phyloP scores from a whole-genome alignment of 202 grass and related monocot species.

The Brachypodium distachyon region DNA sequence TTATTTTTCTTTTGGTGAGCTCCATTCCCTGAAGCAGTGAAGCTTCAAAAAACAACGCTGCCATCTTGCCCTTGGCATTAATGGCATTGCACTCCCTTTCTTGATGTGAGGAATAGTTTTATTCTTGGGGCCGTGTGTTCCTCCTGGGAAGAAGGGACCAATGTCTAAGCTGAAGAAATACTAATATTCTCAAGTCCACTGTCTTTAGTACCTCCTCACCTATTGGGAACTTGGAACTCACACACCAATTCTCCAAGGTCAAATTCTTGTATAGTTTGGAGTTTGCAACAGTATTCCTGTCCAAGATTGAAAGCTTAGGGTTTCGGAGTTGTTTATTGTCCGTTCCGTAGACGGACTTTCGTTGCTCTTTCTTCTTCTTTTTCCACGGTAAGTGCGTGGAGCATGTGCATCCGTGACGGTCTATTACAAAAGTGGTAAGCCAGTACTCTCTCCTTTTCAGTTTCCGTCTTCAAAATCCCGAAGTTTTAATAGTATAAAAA shows the following conservation, averaged over 20 bases:
- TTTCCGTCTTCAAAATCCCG: no score
- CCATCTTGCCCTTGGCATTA: constrained; percentile 26
- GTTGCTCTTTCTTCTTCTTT: background rate
- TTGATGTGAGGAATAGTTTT: constrained; percentile 26
- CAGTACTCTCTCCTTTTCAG: no score
- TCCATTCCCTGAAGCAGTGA: constrained; percentile 9
- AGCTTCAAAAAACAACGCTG: constrained; percentile 1
- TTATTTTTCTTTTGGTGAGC: background rate
- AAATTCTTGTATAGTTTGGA: constrained; percentile 8
- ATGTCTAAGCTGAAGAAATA: constrained; percentile 27
- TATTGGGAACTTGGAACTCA: constrained; percentile 23
- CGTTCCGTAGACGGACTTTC: constrained; percentile 17
- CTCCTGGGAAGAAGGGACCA: constrained; percentile 36
- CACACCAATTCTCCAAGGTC: constrained; percentile 18
- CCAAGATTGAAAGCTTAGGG: background rate
- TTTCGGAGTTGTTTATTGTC: background rate
- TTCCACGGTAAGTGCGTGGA: background rate
- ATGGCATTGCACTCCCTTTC: constrained; percentile 15
- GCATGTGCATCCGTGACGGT: background rate
- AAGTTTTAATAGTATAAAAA: no score
- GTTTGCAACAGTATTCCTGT: background rate
- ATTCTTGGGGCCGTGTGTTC: constrained; percentile 35
- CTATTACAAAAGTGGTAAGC: background rate
- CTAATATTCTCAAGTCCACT: constrained; percentile 24
- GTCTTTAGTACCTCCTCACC: background rate